Evolutionary conservation across 148 eudicot genomes (phyloP), one percentile per base, ranked within the genome.

Genomic region (Vaccinium darrowii): DNA sequence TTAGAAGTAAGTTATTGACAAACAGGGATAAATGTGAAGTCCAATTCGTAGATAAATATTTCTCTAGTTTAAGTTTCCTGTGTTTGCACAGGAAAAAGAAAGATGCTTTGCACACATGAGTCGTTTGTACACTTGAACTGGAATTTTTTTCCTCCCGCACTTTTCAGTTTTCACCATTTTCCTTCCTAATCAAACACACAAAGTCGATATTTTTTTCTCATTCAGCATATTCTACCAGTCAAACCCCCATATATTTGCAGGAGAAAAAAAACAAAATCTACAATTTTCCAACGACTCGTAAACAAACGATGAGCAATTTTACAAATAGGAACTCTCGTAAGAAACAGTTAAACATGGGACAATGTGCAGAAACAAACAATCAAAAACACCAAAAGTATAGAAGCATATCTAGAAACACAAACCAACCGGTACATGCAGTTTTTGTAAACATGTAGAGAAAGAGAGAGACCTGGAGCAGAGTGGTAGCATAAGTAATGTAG

Each of bases 401-500:
- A 67, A 67, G 69, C 73, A 33, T 67, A 13, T 25, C 73, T 8
- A 12, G 73, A 67, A 67, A 25, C 73, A 67, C 36, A 25, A 25
- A 67, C 23, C 73, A 67, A 67, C 73, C 71, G 6, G 13, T 27
- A 11, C 73, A 25, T 12, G 6, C 36, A 25, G 12, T 10, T 67
- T 67, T 11, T 65, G 23, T 60, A 0, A 19, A 58, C 16, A 58
- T 58, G n/a, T 13, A 65, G 30, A 63, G 12, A n/a, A 9, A n/a
- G 30, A 63, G 33, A 65, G 72, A 65, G 72, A 89, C 91, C 89
- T 81, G 89, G 76, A 89, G 80, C 54, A 89, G 89, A 86, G 88
- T 87, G 67, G 88, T 84, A 65, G 91, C 91, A 80, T 89, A 89
- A 83, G 87, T 86, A 65, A 89, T 89, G 87, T 89, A 89, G 81